Evolutionary conservation across 2,329 filamentous ascomycete genomes (phyloP), one percentile per base, ranked within the genome.

Genomic region (Zymoseptoria crescenta): DNA sequence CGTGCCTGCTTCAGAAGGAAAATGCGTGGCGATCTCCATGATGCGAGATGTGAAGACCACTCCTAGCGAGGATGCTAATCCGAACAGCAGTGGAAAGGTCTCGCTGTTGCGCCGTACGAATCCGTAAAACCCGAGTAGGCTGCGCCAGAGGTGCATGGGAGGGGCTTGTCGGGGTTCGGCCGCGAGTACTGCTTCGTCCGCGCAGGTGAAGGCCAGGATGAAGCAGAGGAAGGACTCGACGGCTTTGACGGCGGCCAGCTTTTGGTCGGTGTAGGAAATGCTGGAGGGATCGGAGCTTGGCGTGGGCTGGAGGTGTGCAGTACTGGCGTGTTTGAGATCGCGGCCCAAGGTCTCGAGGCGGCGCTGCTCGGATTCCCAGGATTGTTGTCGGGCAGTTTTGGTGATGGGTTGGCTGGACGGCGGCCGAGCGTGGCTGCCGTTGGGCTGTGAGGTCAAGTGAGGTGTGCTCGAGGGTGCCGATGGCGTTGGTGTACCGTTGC

Each of bases 181-280:
- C 10, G 65, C 56, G 3, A 58, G 52, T 20, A 59, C 54, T 24
- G 67, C 62, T 54, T 69, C 65, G 51, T 73, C 71, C 16, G 61
- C 59, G 57, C 67, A 70, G 20, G 67, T 68, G 64, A 74, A 73
- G 28, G 71, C 68, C 7, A 73, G 63, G 27, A 73, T 60, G 58
- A 69, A 73, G 58, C 64, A 75, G 63, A 80, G 60, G 29, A 80
- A 73, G 50, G 75, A 78, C 61, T 80, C 78, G n/a, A 79, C 54
- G 29, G 73, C 70, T 52, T 73, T 75, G 35, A 77, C 70, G 4
- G 77, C 77, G 57, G 67, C 68, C 19, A 67, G 58, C 27, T 64
- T 66, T 50, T 64, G 58, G 29, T 67, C 62, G 19, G 55, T 57
- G 28, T 56, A 27, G 5, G 21, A 8, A 29, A 52, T 27, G 52